Evolutionary conservation across 2,329 filamentous ascomycete species (phyloP).

Genomic region (Paecilomyces fulvus): DNA sequence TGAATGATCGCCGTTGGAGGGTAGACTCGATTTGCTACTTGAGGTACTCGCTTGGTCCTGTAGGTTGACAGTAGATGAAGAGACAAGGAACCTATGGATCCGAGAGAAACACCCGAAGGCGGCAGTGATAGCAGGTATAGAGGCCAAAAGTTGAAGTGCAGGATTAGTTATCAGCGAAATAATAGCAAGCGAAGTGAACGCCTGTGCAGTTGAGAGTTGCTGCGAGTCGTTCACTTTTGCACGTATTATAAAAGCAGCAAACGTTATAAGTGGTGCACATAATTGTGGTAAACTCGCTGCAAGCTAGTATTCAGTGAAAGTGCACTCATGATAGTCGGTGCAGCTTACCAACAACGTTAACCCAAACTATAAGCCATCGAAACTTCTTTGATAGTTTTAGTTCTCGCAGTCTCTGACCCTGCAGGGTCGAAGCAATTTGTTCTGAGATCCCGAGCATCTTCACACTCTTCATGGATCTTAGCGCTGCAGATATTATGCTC

Average conservation of each 20-base stretch:
- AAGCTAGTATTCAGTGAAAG: neutral
- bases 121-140: constrained; percentile 4
- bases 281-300: constrained; percentile 3
- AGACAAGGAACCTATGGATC: constrained; percentile 3
- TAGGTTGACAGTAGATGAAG: neutral
- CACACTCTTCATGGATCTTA: constrained; percentile 35
- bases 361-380: constrained; percentile 1
- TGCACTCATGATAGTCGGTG: neutral
- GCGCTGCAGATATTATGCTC: constrained; percentile 29
- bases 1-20: neutral
- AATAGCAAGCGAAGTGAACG: constrained; percentile 10
- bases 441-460: constrained; percentile 30
- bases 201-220: constrained; percentile 5
- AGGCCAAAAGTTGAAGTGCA: constrained; percentile 4
- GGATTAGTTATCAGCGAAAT: constrained; percentile 7
- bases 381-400: constrained; percentile 2
- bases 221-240: constrained; percentile 1
- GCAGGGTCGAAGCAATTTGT: neutral
- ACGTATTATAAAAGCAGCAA: constrained; percentile 7
- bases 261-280: constrained; percentile 5
- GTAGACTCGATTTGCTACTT: neutral
- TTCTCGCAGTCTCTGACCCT: neutral
- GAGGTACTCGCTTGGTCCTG: neutral
- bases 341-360: constrained; percentile 2
- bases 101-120: constrained; percentile 3